phyloP scores from a whole-genome alignment of 768 basidiomycete species.

The Auricularia sp. region DNA sequence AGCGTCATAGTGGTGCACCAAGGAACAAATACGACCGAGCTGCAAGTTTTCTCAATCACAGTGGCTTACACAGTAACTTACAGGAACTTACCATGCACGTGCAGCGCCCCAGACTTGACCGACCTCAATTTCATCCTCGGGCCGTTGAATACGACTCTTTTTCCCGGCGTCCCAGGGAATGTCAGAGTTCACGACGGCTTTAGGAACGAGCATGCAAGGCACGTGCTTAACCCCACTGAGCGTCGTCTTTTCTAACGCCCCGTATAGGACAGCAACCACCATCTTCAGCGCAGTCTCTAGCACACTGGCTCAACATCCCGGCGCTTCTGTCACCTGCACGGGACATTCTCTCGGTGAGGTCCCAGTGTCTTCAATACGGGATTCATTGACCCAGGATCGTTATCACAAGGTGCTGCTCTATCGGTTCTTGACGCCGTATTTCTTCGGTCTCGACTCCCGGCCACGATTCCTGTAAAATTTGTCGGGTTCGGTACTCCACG shows the following conservation, averaged over 20 bases:
- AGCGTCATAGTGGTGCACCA: constrained; percentile 30
- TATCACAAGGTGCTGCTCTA: constrained; percentile 22
- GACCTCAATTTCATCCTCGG: constrained; percentile 31
- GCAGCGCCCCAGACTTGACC: constrained; percentile 23
- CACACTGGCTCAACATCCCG: constrained; percentile 12
- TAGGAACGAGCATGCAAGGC: constrained; percentile 33
- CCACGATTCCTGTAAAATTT: constrained; percentile 21
- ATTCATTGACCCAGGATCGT: background rate
- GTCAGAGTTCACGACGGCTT: constrained; percentile 42
- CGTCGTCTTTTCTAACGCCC: background rate
- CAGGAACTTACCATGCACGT: background rate
- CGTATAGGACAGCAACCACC: constrained; percentile 15
- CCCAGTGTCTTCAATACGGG: background rate
- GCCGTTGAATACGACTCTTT: constrained; percentile 29
- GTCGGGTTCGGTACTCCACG: constrained; percentile 28
- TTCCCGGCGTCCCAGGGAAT: constrained; percentile 36
- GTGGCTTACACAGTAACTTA: too few species aligned
- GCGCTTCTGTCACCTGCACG: constrained; percentile 18
- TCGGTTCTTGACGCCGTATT: constrained; percentile 29
- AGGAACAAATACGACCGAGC: constrained; percentile 24
- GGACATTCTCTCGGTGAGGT: constrained; percentile 29
- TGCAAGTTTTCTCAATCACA: constrained; percentile 14
- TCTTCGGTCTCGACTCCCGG: constrained; percentile 28
- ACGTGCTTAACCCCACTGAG: constrained; percentile 9
- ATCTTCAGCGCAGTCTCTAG: constrained; percentile 21